A percentile compares a stretch with the other conserved stretches of the same genome.
Evolutionary conservation across 495 filamentous ascomycete species (phyloP).

Genomic region (Evernia prunastri): DNA sequence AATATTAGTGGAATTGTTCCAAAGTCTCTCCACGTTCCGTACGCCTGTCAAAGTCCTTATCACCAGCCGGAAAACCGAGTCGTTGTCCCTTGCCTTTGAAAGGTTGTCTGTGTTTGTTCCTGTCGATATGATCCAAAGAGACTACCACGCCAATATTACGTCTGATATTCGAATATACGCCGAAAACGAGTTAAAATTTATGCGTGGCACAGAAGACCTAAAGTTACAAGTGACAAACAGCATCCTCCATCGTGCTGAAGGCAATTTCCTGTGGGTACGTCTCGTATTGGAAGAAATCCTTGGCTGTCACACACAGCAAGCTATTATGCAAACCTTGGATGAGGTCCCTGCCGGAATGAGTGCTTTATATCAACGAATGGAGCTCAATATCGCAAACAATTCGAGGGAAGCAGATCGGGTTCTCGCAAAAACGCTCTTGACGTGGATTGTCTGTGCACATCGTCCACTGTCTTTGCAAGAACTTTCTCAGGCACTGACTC

Average conservation of each 20-base stretch:
- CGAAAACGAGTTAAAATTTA: not conserved
- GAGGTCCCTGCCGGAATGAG: constrained; percentile 36
- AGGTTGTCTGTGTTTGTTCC: not conserved
- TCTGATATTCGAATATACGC: not conserved
- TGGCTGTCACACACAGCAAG: constrained; percentile 27
- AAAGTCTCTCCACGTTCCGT: not conserved
- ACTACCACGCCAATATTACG: not conserved
- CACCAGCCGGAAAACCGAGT: not conserved
- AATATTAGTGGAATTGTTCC: constrained; percentile 19
- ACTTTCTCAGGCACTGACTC: constrained; percentile 28
- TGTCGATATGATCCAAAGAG: not conserved
- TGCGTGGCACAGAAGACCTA: not conserved
- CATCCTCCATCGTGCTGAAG: constrained; percentile 24
- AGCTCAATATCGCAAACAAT: constrained; percentile 14
- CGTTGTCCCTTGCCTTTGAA: not conserved
- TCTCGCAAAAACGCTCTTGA: constrained; percentile 31
- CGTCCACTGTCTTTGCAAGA: constrained; percentile 30
- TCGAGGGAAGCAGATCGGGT: constrained; percentile 18
- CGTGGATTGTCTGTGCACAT: constrained; percentile 31
- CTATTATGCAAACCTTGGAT: constrained; percentile 29
- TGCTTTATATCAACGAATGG: constrained; percentile 32
- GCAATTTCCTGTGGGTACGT: constrained; percentile 35
- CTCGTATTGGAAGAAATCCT: constrained; percentile 33
- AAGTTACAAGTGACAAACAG: not conserved
- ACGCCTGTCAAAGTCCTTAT: not conserved